These are phyloP conservation scores for Hortaea sp. DNA, from an alignment of 2,329 filamentous ascomycete genomes.

Conservation along the genomic window DNA sequence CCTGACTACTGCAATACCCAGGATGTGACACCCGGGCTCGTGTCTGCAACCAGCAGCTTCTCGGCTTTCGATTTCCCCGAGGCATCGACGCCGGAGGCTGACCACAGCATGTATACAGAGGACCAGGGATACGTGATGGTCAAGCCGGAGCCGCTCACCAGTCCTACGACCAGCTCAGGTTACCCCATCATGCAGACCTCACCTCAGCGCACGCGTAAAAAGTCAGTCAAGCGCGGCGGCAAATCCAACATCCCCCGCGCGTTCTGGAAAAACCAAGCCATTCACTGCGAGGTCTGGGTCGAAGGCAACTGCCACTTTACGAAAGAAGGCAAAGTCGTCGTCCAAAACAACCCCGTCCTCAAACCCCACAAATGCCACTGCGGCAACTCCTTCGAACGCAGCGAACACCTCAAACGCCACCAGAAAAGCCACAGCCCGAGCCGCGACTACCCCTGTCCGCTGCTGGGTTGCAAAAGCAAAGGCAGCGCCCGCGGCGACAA, in stretches of 20 bases:
- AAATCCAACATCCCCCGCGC: not conserved
- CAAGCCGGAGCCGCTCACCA: not conserved
- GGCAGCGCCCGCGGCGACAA: slow-evolving; percentile 21
- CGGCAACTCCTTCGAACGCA: slow-evolving; percentile 15
- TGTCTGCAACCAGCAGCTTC: slow-evolving; percentile 1
- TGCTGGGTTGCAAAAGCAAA: slow-evolving; percentile 11
- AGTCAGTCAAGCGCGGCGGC: slow-evolving; percentile 2
- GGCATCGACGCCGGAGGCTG: not conserved
- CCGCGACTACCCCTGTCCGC: slow-evolving; percentile 15
- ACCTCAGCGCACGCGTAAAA: not conserved
- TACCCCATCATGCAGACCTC: not conserved
- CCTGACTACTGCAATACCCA: slow-evolving; percentile 5
- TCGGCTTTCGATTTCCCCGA: not conserved
- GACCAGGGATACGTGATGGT: not conserved
- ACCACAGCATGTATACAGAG: not conserved
- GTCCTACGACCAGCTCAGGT: not conserved
- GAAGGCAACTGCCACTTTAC: not conserved
- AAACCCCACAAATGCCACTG: slow-evolving; percentile 17
- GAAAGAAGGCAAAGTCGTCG: not conserved
- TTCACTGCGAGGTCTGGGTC: not conserved
- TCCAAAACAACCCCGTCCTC: not conserved
- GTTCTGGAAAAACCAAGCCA: not conserved
- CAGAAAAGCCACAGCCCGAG: slow-evolving; percentile 11
- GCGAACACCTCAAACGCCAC: slow-evolving; percentile 25
- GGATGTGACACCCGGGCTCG: slow-evolving; percentile 8